Percentiles rank a stretch among this genome's conserved stretches.
These are phyloP conservation scores for Lactarius akahatsu DNA, from an alignment of 768 basidiomycete genomes.

Conservation along the genomic window DNA sequence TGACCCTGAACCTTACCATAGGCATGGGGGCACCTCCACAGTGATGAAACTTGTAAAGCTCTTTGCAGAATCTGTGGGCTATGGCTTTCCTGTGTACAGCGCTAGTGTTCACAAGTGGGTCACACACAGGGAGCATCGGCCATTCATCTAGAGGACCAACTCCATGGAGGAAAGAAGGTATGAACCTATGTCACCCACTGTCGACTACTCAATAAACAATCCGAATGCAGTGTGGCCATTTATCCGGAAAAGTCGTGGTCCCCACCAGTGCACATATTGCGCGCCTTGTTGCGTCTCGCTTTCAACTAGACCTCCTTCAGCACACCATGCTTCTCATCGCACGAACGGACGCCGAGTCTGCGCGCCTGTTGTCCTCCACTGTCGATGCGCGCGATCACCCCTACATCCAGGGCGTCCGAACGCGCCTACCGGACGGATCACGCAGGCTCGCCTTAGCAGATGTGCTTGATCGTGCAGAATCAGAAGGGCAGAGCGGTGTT, in stretches of 20 bases:
- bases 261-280: slow-evolving; percentile 86
- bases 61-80: slow-evolving; percentile 83
- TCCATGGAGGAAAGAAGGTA: slow-evolving; percentile 92
- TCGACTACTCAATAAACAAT: neutral
- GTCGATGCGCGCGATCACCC: slow-evolving; percentile 83
- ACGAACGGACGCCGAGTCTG: slow-evolving; percentile 89
- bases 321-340: slow-evolving; percentile 88
- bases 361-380: slow-evolving; percentile 78
- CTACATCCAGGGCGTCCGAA: slow-evolving; percentile 64
- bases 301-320: slow-evolving; percentile 89
- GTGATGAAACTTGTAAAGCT: slow-evolving; percentile 94
- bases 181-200: slow-evolving; percentile 10
- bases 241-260: slow-evolving; percentile 90
- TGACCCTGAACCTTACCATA: slow-evolving; percentile 34
- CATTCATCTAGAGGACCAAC: slow-evolving; percentile 91
- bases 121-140: slow-evolving; percentile 74
- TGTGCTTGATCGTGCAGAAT: slow-evolving; percentile 65
- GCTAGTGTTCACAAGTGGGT: slow-evolving; percentile 15
- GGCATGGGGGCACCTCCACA: slow-evolving; percentile 89
- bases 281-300: slow-evolving; percentile 79
- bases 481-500: slow-evolving; percentile 56
- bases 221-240: slow-evolving; percentile 67
- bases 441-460: slow-evolving; percentile 60
- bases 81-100: slow-evolving; percentile 10
- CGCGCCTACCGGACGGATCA: slow-evolving; percentile 39